Conservation (phyloP, 192 early-diverging fungal genomes). For the Coemansia sp. region DNA sequence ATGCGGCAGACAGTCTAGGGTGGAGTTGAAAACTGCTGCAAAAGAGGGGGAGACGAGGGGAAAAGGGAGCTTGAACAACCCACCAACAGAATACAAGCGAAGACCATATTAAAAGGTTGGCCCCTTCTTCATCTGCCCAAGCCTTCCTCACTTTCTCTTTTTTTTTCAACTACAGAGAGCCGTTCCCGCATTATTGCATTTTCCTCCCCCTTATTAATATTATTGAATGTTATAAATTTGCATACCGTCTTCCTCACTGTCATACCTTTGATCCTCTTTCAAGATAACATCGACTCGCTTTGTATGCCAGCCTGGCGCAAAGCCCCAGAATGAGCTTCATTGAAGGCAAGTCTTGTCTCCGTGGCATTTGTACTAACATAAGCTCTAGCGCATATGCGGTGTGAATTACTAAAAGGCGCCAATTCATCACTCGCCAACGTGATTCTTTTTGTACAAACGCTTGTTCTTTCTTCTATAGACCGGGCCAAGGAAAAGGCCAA, state of each 20-base stretch:
- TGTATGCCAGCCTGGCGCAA: background rate
- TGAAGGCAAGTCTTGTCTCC: background rate
- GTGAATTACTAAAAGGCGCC: background rate
- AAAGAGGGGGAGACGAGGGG: background rate
- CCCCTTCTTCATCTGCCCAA: background rate
- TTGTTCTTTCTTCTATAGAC: conserved; percentile 1
- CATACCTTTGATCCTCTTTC: too few relatives aligned
- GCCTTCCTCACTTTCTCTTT: background rate
- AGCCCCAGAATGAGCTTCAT: background rate
- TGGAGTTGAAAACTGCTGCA: background rate
- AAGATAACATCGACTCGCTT: background rate
- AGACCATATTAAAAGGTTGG: background rate
- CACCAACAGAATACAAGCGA: too few relatives aligned
- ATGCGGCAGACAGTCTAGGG: background rate
- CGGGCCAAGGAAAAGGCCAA: background rate
- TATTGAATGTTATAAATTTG: background rate
- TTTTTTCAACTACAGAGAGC: background rate
- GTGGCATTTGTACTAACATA: too few relatives aligned
- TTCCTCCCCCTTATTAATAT: background rate
- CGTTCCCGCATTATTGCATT: background rate
- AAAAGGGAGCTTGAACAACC: background rate
- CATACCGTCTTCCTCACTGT: background rate
- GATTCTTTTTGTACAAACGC: background rate
- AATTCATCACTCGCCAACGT: background rate
- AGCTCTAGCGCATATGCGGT: background rate